A percentile compares a stretch with the other conserved stretches of the same genome.
Conservation (phyloP, 768 basidiomycete species). For the Kwoniella bestiolae region DNA sequence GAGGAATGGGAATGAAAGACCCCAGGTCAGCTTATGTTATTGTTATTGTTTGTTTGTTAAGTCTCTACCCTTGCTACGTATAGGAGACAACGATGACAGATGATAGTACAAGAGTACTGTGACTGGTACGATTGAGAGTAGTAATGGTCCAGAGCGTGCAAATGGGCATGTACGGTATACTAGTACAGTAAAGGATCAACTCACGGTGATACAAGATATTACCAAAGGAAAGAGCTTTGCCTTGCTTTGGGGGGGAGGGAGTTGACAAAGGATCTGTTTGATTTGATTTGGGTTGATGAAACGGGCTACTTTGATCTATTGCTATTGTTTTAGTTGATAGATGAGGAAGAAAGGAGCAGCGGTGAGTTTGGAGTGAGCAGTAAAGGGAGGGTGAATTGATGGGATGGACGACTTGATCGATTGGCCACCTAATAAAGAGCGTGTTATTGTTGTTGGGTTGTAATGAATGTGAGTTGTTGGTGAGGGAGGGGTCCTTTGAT, state of each 20-base stretch:
- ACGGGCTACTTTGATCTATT: neutral
- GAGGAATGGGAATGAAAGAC: neutral
- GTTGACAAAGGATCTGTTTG: neutral
- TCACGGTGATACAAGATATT: too few species aligned
- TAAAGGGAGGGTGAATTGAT: too few species aligned
- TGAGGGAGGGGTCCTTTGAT: neutral
- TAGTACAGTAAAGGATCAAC: too few species aligned
- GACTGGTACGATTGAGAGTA: too few species aligned
- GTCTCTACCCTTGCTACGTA: neutral
- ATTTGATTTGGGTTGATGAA: neutral
- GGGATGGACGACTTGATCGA: too few species aligned
- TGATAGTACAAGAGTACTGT: neutral
- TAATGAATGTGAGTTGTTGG: neutral
- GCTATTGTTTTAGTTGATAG: neutral
- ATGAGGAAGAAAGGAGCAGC: neutral
- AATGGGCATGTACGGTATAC: too few species aligned
- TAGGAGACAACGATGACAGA: too few species aligned
- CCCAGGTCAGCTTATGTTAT: constrained; percentile 4
- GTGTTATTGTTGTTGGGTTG: neutral
- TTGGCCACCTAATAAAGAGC: too few species aligned
- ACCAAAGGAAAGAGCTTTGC: neutral
- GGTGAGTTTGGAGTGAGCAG: too few species aligned
- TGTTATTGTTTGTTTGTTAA: neutral
- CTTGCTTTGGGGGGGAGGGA: neutral
- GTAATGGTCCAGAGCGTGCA: too few species aligned